Conservation (phyloP, 2,329 filamentous ascomycete genomes). For the Fusarium praegraminearum region DNA sequence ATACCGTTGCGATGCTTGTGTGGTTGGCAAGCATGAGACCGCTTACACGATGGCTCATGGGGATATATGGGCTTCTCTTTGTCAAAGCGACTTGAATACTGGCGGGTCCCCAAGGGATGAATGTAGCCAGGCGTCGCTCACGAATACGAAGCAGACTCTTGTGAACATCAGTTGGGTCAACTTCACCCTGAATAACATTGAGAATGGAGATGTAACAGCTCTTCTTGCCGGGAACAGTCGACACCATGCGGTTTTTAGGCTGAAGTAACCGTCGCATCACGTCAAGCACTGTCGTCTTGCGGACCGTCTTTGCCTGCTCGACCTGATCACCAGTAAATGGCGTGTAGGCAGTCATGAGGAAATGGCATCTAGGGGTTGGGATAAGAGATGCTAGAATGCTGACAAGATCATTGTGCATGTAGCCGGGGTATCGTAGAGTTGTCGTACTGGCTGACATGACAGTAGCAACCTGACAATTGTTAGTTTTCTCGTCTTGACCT, state of each 20-base stretch:
- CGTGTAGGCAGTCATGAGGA: slow-evolving; percentile 98
- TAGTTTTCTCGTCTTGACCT: background rate
- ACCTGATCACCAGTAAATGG: slow-evolving; percentile 97
- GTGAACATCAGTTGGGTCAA: slow-evolving; percentile 97
- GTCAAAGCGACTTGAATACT: slow-evolving; percentile 98
- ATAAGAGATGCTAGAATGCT: slow-evolving; percentile 97
- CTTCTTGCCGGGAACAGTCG: slow-evolving; percentile 92
- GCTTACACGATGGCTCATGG: slow-evolving; percentile 92
- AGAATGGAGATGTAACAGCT: slow-evolving; percentile 99
- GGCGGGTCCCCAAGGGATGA: slow-evolving; percentile 98
- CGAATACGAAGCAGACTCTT: slow-evolving; percentile 97
- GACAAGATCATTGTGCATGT: slow-evolving; percentile 99
- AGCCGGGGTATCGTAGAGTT: slow-evolving; percentile 94
- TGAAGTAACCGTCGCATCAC: slow-evolving; percentile 96
- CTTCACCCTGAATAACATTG: slow-evolving; percentile 98
- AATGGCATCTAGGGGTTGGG: slow-evolving; percentile 95
- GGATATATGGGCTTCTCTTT: slow-evolving; percentile 95
- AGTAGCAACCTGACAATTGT: slow-evolving; percentile 76
- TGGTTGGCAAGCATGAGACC: slow-evolving; percentile 98
- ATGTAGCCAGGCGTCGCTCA: slow-evolving; percentile 91
- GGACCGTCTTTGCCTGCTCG: slow-evolving; percentile 95
- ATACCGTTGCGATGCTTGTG: slow-evolving; percentile 90
- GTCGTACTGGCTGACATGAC: slow-evolving; percentile 99
- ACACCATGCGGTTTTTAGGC: slow-evolving; percentile 99
- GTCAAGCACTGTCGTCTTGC: slow-evolving; percentile 97